These are phyloP conservation scores for Colletotrichum liriopes DNA, from an alignment of 2,329 filamentous ascomycete genomes.

Conservation along the genomic window DNA sequence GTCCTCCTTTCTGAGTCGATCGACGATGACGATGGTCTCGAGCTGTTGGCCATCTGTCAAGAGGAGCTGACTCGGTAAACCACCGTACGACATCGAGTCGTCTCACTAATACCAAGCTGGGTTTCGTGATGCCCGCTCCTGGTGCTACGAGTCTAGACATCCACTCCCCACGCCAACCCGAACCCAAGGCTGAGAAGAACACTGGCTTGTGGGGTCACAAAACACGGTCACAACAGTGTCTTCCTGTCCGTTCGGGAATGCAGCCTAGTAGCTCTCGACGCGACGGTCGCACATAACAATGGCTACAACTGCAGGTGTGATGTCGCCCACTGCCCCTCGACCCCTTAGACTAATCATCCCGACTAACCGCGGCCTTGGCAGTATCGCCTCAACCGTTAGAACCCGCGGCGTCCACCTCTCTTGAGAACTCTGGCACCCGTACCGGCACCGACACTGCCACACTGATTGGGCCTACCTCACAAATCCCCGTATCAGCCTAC, in stretches of 20 bases:
- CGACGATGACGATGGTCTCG: constrained; percentile 3
- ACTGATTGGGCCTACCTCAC: neutral
- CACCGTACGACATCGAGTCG: neutral
- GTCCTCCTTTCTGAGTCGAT: neutral
- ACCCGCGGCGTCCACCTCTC: constrained; percentile 4
- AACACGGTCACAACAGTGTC: neutral
- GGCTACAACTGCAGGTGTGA: constrained; percentile 35
- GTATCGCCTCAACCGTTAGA: constrained; percentile 23
- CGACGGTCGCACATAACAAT: constrained; percentile 17
- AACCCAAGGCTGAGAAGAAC: neutral
- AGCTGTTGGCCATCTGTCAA: neutral
- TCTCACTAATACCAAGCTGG: constrained; percentile 3
- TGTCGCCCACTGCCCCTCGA: neutral
- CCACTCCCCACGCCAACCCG: neutral
- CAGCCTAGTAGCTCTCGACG: neutral
- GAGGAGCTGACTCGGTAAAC: constrained; percentile 22
- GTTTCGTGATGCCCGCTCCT: constrained; percentile 21
- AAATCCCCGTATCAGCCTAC: neutral
- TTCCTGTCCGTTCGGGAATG: constrained; percentile 9
- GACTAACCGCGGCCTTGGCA: constrained; percentile 11
- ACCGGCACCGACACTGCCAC: neutral
- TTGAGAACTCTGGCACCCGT: neutral
- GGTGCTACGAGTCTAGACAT: neutral
- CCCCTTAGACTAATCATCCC: too few relatives aligned
- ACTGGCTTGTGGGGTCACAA: neutral